These are phyloP conservation scores for Kwoniella dendrophila DNA, from an alignment of 768 basidiomycete genomes.

Conservation along the genomic window DNA sequence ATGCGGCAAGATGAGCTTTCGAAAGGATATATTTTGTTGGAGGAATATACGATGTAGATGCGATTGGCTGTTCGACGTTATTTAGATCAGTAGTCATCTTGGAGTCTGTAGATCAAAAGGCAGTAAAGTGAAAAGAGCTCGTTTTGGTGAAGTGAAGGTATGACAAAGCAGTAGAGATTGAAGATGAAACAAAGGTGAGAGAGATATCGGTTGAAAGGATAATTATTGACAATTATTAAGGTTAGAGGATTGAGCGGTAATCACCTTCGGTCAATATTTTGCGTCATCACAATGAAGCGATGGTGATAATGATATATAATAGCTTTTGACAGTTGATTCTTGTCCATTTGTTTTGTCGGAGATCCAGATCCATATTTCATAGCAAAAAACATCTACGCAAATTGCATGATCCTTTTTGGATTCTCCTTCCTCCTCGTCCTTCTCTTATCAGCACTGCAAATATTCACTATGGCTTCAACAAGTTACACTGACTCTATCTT, in stretches of 20 bases:
- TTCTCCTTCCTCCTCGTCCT: background rate
- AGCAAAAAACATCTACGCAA: no score
- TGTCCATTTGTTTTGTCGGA: no score
- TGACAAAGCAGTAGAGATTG: background rate
- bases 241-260: conserved; percentile 12
- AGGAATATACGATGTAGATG: conserved; percentile 14
- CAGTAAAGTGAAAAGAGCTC: background rate
- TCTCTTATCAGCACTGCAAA: background rate
- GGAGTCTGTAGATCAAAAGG: background rate
- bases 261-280: background rate
- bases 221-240: no score
- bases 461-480: conserved; percentile 31
- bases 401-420: background rate
- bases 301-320: no score
- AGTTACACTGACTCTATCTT: conserved; percentile 45
- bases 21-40: conserved; percentile 70
- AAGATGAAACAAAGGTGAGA: background rate
- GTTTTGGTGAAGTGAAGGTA: background rate
- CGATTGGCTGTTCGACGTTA: conserved; percentile 2
- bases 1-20: conserved; percentile 75
- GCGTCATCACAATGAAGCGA: background rate
- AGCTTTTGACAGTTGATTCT: no score
- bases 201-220: background rate
- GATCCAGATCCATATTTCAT: no score
- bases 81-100: background rate